Base-by-base conservation (phyloP, 208 protist genomes). In the Wallacemonas sp. region DNA sequence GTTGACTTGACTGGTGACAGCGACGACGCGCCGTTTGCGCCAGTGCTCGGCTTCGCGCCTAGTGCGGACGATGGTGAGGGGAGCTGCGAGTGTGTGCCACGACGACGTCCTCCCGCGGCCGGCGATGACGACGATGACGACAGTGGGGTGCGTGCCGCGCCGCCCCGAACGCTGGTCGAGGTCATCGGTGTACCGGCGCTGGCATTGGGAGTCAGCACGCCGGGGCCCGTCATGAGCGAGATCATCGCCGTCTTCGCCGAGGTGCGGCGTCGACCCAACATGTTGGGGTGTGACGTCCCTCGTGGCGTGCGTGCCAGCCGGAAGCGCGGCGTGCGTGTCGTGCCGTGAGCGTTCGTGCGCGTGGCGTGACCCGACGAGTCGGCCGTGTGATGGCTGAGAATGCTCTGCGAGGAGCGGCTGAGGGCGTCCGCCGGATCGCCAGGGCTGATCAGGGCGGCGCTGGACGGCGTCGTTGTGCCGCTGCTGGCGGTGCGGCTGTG, bases 161-260 rank as follows among this genome's bases (percentile, higher is more conserved):
- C n/a, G 15, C 19, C 19, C 6, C 41, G 17, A 46, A 12, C 41
- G 15, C 41, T 19, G 9, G 41, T 19, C 9, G 41, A 5, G 17
- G 41, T 6, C 41, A 21, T 24, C 41, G 15, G 15, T 8, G 41
- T 21, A 12, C 0, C 17, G 17, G 5, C 41, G n/a, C n/a, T n/a
- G n/a, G n/a, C n/a, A n/a, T n/a, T n/a, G n/a, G n/a, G n/a, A n/a
- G n/a, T n/a, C n/a, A n/a, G n/a, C n/a, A 19, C 29, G 50, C 30
- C 30, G 4, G 50, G 50, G 21, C 50, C 24, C 32, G 50, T 26
- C 29, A 57, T 6, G 24, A 57, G 30, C 29, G 50, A 17, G 30
- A 57, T 32, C 50, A 57, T 19, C 50, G 46, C 26, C 46, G 46
- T 54, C n/a, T 57, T 57, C 15, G 30, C 50, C 3, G 50, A 57